phyloP scores from a whole-genome alignment of 108 stramenopile genomes.

The Conticribra guillardii region DNA sequence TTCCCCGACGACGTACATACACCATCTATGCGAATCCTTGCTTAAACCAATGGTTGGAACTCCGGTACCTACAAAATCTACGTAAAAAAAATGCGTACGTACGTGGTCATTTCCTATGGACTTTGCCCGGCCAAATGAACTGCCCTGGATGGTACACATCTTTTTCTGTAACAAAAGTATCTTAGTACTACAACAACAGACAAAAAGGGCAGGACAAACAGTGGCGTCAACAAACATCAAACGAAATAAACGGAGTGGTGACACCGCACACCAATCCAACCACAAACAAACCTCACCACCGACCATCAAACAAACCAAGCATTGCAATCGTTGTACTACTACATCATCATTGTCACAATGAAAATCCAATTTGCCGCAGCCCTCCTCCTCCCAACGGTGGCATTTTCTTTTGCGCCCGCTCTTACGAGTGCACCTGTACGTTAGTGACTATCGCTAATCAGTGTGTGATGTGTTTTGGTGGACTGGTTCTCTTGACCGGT shows the following conservation, averaged over 20 bases:
- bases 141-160: too few species aligned
- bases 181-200: too few species aligned
- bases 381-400: conserved; percentile 23
- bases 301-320: not conserved
- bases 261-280: too few species aligned
- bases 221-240: too few species aligned
- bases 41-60: not conserved
- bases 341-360: not conserved
- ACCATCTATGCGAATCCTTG: not conserved
- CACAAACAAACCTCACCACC: not conserved
- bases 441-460: not conserved
- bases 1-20: not conserved
- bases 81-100: too few species aligned
- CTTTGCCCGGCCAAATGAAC: too few species aligned
- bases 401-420: conserved; percentile 22
- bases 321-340: not conserved
- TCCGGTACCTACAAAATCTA: too few species aligned
- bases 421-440: conserved; percentile 20
- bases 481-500: not conserved
- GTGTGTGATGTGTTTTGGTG: not conserved
- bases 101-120: too few species aligned
- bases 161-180: too few species aligned
- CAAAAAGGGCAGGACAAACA: too few species aligned
- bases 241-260: too few species aligned
- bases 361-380: conserved; percentile 12